Conservation (phyloP, 768 basidiomycete genomes). For the Russula earlei region DNA sequence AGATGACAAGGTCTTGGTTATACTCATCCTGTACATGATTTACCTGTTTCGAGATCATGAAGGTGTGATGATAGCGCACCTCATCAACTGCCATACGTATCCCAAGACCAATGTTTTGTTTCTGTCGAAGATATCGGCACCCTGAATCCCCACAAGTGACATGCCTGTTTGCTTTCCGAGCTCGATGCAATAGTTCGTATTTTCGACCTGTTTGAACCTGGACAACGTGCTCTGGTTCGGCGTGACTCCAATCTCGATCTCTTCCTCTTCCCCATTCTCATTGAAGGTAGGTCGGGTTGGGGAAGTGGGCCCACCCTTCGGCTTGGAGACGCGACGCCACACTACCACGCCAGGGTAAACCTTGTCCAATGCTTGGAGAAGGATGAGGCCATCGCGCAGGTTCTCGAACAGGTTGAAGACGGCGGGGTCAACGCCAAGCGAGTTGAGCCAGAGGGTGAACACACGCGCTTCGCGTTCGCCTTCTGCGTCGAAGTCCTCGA, state of each 20-base stretch:
- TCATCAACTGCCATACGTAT: constrained; percentile 96
- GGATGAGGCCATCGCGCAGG: constrained; percentile 81
- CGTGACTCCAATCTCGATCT: constrained; percentile 73
- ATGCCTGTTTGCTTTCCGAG: constrained; percentile 88
- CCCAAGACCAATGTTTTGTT: constrained; percentile 87
- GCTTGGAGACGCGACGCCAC: constrained; percentile 95
- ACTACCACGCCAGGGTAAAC: constrained; percentile 85
- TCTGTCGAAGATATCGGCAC: constrained; percentile 95
- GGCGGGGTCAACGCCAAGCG: constrained; percentile 89
- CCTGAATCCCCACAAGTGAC: constrained; percentile 96
- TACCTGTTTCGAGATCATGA: neutral
- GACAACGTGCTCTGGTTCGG: constrained; percentile 81
- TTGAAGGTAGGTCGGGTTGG: constrained; percentile 22
- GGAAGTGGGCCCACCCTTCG: constrained; percentile 53
- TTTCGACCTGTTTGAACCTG: constrained; percentile 96
- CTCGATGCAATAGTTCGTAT: constrained; percentile 94
- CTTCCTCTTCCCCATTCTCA: constrained; percentile 54
- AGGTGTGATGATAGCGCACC: constrained; percentile 36
- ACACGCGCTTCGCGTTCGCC: constrained; percentile 97
- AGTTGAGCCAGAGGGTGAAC: constrained; percentile 98
- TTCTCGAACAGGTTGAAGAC: constrained; percentile 97
- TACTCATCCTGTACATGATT: constrained; percentile 52
- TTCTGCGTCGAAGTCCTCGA: constrained; percentile 98
- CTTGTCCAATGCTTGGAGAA: constrained; percentile 96
- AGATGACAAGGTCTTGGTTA: constrained; percentile 78